Base-by-base conservation (phyloP, 306 rosid species). In the Oemleria cerasiformis region DNA sequence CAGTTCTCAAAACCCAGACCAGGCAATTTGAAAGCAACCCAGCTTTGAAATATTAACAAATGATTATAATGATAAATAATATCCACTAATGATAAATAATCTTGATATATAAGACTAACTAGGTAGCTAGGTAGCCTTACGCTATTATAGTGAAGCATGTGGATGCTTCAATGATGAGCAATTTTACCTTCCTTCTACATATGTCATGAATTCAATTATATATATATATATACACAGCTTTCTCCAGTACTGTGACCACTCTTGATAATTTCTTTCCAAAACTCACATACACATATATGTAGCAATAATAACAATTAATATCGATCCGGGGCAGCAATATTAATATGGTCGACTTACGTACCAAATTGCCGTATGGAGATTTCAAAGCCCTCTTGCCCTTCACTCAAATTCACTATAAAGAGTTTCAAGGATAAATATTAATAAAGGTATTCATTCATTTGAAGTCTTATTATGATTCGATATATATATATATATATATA, bases 261-360 rank as follows among this genome's bases (percentile, higher is more conserved):
- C 2, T n/a, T n/a, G 36, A 30, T 30, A 30, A 30, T 2, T 25
- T 30, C 36, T 30, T 30, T 30, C 36, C 36, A 4, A 30, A 30
- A 30, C 3, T 30, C 3, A 30, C 36, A 30, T 4, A 30, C 36
- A 30, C 3, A 30, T 45, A 12, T 45, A 50, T 5, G 17, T 1
- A 0, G 20, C 36, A 30, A 7, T 8, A n/a, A 53, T n/a, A n/a
- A 50, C 42, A 58, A 59, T 30, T 34, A 59, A 59, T 34, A 59
- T 59, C 20, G 9, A 57, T 15, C 38, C 20, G 64, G 64, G 64
- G 43, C 41, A 14, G 64, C 64, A 16, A 57, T 25, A 59, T 15
- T 15, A 36, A 34, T 50, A 7, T 59, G 12, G 64, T 59, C 64
- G n/a, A n/a, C n/a, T 59, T 59, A 59, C 64, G 43, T 59, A 59